Evolutionary conservation across 2,329 filamentous ascomycete genomes (phyloP).

Genomic region (Penicillium sp.): DNA sequence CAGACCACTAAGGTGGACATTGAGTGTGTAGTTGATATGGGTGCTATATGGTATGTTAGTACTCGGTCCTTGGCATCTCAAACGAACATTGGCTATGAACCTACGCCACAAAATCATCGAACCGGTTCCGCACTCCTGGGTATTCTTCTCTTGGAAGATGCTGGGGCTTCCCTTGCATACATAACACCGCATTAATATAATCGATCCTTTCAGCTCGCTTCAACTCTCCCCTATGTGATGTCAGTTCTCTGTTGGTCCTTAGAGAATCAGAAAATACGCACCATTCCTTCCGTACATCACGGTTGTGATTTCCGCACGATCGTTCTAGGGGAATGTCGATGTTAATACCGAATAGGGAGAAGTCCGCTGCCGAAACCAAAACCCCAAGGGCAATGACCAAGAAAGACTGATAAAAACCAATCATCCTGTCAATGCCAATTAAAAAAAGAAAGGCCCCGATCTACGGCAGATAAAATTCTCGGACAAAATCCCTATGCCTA

Average conservation of each 20-base stretch:
- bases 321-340: background rate
- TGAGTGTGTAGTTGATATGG: constrained; percentile 29
- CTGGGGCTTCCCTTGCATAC: constrained; percentile 19
- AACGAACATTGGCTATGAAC: background rate
- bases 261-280: background rate
- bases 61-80: background rate
- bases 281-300: constrained; percentile 16
- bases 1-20: constrained; percentile 22
- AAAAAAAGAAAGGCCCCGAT: background rate
- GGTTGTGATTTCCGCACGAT: background rate
- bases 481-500: background rate
- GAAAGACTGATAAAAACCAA: constrained; percentile 1
- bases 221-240: constrained; percentile 19
- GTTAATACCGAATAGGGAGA: background rate
- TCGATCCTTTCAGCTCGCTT: constrained; percentile 14
- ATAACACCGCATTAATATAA: constrained; percentile 27
- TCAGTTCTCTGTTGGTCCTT: background rate
- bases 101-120: constrained; percentile 32
- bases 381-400: background rate
- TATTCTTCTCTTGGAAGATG: constrained; percentile 18
- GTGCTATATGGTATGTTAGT: background rate
- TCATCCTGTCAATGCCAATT: background rate
- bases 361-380: background rate
- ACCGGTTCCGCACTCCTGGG: constrained; percentile 25
- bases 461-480: background rate